phyloP scores from a whole-genome alignment of 192 early-diverging fungal genomes.

The Umbelopsis sp. region DNA sequence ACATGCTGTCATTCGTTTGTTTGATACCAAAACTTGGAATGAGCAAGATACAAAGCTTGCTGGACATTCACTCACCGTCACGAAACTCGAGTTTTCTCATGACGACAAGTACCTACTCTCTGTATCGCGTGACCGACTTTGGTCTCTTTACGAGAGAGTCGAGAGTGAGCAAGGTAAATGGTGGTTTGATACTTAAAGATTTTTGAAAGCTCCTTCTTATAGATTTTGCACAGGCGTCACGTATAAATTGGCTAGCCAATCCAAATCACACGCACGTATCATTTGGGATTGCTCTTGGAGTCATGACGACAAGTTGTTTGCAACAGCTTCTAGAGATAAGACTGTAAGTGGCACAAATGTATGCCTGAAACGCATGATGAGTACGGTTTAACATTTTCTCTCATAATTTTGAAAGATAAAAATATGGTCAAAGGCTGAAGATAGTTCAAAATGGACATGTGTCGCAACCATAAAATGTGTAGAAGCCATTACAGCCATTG shows the following conservation, averaged over 20 bases:
- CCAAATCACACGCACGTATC: conserved; percentile 89
- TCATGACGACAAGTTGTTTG: conserved; percentile 78
- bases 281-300: conserved; percentile 91
- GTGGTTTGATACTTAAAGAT: not conserved
- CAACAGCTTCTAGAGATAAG: conserved; percentile 92
- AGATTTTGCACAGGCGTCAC: conserved; percentile 30
- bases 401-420: conserved; percentile 49
- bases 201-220: not conserved
- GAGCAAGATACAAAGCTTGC: conserved; percentile 56
- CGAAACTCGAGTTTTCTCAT: conserved; percentile 79
- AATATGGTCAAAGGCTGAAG: conserved; percentile 60
- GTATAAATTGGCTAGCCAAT: conserved; percentile 59
- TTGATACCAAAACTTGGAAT: conserved; percentile 71
- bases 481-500: conserved; percentile 83
- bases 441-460: conserved; percentile 37
- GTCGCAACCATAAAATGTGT: conserved; percentile 72
- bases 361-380: not conserved
- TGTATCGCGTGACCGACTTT: conserved; percentile 86
- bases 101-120: conserved; percentile 71
- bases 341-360: conserved; percentile 42
- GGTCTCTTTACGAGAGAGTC: conserved; percentile 75
- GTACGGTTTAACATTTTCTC: not conserved
- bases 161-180: conserved; percentile 39
- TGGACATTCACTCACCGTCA: conserved; percentile 85
- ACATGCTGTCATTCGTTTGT: conserved; percentile 75